Conservation (phyloP, 2,329 filamentous ascomycete species). For the Lachnum nothofagi region DNA sequence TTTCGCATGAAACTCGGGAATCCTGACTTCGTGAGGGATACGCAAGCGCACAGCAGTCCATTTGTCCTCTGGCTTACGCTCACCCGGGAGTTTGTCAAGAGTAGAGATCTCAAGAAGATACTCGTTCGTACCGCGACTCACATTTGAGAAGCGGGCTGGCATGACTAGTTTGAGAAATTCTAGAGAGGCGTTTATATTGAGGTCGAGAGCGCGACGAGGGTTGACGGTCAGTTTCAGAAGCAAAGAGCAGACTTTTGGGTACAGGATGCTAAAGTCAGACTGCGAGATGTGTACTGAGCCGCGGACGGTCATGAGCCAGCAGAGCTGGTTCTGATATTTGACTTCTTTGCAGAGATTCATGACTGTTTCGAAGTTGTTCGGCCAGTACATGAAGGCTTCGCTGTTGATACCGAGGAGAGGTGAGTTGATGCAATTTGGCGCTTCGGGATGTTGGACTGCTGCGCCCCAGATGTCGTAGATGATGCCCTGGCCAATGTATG, state of each 20-base stretch:
- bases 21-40: slow-evolving; percentile 53
- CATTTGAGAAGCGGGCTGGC: slow-evolving; percentile 42
- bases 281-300: slow-evolving; percentile 63
- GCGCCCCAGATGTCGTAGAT: slow-evolving; percentile 62
- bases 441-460: slow-evolving; percentile 40
- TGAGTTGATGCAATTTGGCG: slow-evolving; percentile 42
- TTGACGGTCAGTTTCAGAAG: slow-evolving; percentile 61
- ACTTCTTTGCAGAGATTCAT: slow-evolving; percentile 53
- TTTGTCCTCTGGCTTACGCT: slow-evolving; percentile 52
- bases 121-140: slow-evolving; percentile 51
- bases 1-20: slow-evolving; percentile 21
- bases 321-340: slow-evolving; percentile 40
- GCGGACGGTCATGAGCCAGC: slow-evolving; percentile 48
- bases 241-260: slow-evolving; percentile 52
- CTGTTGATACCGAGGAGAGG: slow-evolving; percentile 61
- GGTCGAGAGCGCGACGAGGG: slow-evolving; percentile 55
- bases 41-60: slow-evolving; percentile 53
- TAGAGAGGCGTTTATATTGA: slow-evolving; percentile 58
- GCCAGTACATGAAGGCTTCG: slow-evolving; percentile 68
- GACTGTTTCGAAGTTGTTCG: slow-evolving; percentile 55
- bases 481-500: slow-evolving; percentile 57
- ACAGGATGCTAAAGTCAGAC: slow-evolving; percentile 62
- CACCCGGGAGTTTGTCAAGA: slow-evolving; percentile 43
- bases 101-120: slow-evolving; percentile 41
- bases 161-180: slow-evolving; percentile 56